Evolutionary conservation across 1,284 basidiomycete species (phyloP).

Genomic region (Ganoderma meredithae): DNA sequence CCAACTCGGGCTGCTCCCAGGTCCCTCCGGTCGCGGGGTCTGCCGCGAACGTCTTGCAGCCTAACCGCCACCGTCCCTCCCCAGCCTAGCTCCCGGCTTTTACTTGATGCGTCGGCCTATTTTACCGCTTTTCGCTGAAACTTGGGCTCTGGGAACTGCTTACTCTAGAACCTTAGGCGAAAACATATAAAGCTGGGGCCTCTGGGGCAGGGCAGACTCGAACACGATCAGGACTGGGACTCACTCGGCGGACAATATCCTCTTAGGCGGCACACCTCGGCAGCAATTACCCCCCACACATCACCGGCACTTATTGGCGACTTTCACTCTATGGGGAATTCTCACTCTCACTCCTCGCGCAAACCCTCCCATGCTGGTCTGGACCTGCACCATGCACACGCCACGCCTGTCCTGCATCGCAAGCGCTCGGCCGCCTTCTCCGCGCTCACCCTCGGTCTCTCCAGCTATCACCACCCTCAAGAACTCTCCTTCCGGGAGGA

Average conservation of each 20-base stretch:
- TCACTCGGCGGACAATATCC: conserved; percentile 21
- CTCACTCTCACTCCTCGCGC: conserved; percentile 39
- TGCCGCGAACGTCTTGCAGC: conserved; percentile 31
- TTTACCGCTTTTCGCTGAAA: conserved; percentile 30
- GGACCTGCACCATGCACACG: conserved; percentile 30
- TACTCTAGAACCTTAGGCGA: conserved; percentile 29
- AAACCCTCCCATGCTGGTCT: conserved; percentile 28
- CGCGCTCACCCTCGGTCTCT: conserved; percentile 40
- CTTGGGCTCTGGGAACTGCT: conserved; percentile 33
- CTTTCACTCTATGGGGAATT: conserved; percentile 40
- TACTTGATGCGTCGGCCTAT: conserved; percentile 36
- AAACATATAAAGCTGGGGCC: conserved; percentile 34
- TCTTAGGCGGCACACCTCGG: conserved; percentile 27
- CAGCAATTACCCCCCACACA: conserved; percentile 15
- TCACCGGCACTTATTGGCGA: conserved; percentile 15
- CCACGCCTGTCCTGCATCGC: conserved; percentile 31
- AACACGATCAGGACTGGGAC: conserved; percentile 19
- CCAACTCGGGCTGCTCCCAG: background rate
- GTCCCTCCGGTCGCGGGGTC: background rate
- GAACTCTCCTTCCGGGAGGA: conserved; percentile 31
- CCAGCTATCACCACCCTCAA: conserved; percentile 29
- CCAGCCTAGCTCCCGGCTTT: conserved; percentile 31
- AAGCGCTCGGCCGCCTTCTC: conserved; percentile 41
- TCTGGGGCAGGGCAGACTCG: conserved; percentile 16
- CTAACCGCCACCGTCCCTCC: conserved; percentile 32